Evolutionary conservation across 78 protist species (phyloP), one percentile per base, ranked within the genome.

Genomic region (Guillardia theta): DNA sequence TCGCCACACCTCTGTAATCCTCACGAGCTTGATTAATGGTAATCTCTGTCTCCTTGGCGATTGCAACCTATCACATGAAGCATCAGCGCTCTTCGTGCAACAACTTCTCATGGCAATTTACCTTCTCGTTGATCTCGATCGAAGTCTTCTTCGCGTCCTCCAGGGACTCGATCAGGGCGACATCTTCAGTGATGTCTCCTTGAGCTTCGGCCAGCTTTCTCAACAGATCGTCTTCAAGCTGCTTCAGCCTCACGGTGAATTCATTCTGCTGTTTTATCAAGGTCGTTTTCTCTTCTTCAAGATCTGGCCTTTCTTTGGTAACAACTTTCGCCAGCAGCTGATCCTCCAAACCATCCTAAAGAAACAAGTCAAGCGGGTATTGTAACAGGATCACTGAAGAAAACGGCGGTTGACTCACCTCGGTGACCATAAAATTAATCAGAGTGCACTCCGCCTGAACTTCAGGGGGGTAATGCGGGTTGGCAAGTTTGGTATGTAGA

Each of bases 381-480:
- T n/a, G n/a, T n/a, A n/a, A n/a, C n/a, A n/a, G n/a, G n/a, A n/a
- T n/a, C n/a, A n/a, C n/a, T n/a, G n/a, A n/a, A n/a, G n/a, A n/a
- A n/a, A n/a, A n/a, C n/a, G n/a, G n/a, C n/a, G n/a, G n/a, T n/a
- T n/a, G n/a, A n/a, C n/a, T n/a, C n/a, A n/a, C 41, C n/a, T 53
- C 95, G 30, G 97, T 96, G 53, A 96, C 92, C 90, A 58, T 78
- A 95, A 95, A 96, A 94, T 96, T 96, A 70, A 96, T 27, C 33
- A 96, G 93, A n/a, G 93, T 88, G 46, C 62, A n/a, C 77, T 93
- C 94, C 62, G 94, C 94, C 77, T 54, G 53, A 76, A 94, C 88
- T 70, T 96, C 97, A 36, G 97, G 97, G 62, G 96, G 93, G 87
- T 93, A 93, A 54, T 64, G 62, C 15, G 97, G 96, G 94, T 95